Conservation (phyloP, 108 stramenopile species). For the Pseudonitzschia pungens region DNA sequence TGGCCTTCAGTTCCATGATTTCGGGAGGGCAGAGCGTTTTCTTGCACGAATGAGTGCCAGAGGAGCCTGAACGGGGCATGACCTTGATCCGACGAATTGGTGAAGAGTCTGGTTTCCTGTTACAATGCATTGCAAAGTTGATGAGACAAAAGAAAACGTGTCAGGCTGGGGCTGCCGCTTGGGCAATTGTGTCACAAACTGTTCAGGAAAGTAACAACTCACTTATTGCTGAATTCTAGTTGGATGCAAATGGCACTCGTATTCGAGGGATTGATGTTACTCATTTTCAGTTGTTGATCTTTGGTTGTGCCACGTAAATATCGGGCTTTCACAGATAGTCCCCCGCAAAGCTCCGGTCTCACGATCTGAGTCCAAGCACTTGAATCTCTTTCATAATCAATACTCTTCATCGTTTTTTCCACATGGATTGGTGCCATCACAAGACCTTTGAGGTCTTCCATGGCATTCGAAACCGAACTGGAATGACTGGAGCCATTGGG, state of each 20-base stretch:
- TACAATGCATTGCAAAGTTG: neutral
- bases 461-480: conserved; percentile 12
- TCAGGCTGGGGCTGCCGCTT: neutral
- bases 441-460: conserved; percentile 70
- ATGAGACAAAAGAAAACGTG: neutral
- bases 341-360: conserved; percentile 71
- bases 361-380: conserved; percentile 69
- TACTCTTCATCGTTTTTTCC: conserved; percentile 31
- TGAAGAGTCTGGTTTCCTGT: conserved; percentile 50
- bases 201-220: conserved; percentile 20
- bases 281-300: conserved; percentile 43
- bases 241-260: conserved; percentile 64
- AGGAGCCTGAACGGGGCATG: conserved; percentile 47
- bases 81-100: conserved; percentile 66
- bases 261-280: conserved; percentile 56
- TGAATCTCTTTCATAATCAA: conserved; percentile 52
- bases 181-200: no score
- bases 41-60: conserved; percentile 33
- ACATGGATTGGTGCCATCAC: conserved; percentile 76
- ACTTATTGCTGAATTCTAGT: conserved; percentile 72
- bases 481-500: neutral
- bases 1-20: conserved; percentile 58
- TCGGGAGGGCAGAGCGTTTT: conserved; percentile 63
- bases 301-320: conserved; percentile 62
- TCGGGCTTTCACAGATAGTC: conserved; percentile 59